Base-by-base conservation (phyloP, 805 yeast genomes). In the Barnettozyma populi region DNA sequence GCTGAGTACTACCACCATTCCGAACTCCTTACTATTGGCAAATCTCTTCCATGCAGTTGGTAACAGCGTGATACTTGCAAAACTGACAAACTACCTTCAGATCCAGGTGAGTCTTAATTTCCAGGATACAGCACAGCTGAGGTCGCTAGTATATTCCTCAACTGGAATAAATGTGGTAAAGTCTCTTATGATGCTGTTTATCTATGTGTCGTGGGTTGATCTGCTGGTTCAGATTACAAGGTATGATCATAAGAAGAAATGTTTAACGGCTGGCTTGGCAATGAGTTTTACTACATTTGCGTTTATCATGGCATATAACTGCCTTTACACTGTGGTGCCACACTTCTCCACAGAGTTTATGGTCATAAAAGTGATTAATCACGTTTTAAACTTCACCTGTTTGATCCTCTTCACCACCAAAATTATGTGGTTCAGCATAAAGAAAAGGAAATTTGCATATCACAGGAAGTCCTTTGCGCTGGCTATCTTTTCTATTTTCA, bases 141-240 rank as follows among this genome's bases (percentile, higher is more conserved):
- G 71, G 43, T 47, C 56, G 8, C 47, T 57, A 8, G 61, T 82
- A 9, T 70, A 72, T 44, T 66, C 63, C 32, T 65, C 71, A 5
- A 52, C 63, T 3, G 57, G 63, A 13, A 72, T 68, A 50, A 61
- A 72, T 21, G 60, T 75, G 5, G 64, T 75, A 11, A 60, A 70
- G 39, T 60, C 71, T 2, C 35, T 84, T 4, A 60, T 74, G 9
- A 72, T 70, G 48, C 44, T 74, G 1, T 58, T 79, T n/a, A 67
- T 75, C 7, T 73, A 73, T 66, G 51, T 74, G n/a, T 80, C 82
- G 1, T 80, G 80, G 72, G 57, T 76, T 5, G 84, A 82, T 56
- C 70, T 82, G 9, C 63, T 73, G 14, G 51, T 72, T 24, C 74
- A 69, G 51, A 65, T 69, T 31, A 59, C 55, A 42, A 69, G 55